Base-by-base conservation (phyloP, 1,139 yeast species). In the Pneumocystis murina region DNA sequence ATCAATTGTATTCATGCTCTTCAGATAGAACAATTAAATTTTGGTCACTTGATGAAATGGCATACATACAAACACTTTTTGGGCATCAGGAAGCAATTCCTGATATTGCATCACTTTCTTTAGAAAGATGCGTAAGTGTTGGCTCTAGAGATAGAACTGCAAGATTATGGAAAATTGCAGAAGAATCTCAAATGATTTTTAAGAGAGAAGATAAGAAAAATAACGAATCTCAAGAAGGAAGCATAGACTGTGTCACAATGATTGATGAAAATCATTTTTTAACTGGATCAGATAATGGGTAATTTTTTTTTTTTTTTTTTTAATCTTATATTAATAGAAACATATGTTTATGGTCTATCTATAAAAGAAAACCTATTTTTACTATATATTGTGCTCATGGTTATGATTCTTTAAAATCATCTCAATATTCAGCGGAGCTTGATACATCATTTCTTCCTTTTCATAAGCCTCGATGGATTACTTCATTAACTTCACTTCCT, bases 111-210 rank as follows among this genome's bases (percentile, higher is more conserved):
- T 87, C 96, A 0, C 78, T 92, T 68, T 82, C 83, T 20, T 84
- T 84, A 74, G 97, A 92, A 72, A 83, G 96, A 62, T 92, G 98
- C 78, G 92, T 92, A 54, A 88, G 96, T 30, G 97, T 91, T 35
- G 98, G 98, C 28, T 80, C 95, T 4, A 82, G 98, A 71, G 98
- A 92, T 75, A 84, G 95, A 70, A 87, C 96, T 0, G 97, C 94
- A 20, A 86, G 94, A 85, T 78, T 88, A 70, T 92, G 98, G 98
- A 92, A 94, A 74, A 89, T 92, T 68, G 83, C 95, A 36, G 98
- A 94, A 71, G 98, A 92, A 75, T 84, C 95, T 1, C 82, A 97
- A 71, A 80, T 92, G 70, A 90, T 97, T 0, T 92, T 92, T 75
- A 81, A 97, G 71, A 96, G 96, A 67, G 74, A 66, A 78, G 69